Evolutionary conservation across 2,329 filamentous ascomycete genomes (phyloP).

Genomic region (Alternaria sp.): DNA sequence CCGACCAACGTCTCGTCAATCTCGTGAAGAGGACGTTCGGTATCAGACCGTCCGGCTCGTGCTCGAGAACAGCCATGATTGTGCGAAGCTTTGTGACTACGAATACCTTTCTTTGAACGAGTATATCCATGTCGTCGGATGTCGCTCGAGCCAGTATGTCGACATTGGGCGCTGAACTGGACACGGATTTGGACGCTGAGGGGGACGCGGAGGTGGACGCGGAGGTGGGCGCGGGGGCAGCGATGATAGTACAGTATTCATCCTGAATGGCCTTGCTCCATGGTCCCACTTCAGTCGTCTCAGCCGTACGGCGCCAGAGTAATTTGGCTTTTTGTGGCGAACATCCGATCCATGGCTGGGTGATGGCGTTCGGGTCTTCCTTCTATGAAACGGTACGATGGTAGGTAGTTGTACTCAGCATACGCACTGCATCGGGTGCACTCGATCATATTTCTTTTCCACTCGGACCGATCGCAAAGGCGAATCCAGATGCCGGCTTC

Average conservation of each 20-base stretch:
- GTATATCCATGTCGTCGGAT: neutral
- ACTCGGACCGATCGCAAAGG: neutral
- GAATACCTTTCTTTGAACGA: neutral
- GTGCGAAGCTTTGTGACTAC: neutral
- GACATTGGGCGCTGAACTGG: neutral
- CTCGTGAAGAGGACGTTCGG: neutral
- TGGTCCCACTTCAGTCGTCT: neutral
- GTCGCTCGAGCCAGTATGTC: neutral
- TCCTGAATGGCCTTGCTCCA: neutral
- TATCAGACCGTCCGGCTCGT: neutral
- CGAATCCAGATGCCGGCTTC: neutral
- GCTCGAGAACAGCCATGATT: neutral
- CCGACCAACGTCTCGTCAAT: neutral
- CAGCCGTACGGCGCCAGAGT: neutral
- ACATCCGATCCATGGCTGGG: neutral
- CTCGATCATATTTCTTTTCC: neutral
- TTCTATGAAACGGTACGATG: neutral
- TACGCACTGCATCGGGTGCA: neutral
- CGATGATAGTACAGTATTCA: neutral
- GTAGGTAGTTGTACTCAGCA: neutral
- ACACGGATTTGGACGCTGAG: neutral
- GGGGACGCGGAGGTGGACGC: neutral
- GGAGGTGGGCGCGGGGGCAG: neutral
- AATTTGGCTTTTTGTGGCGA: neutral
- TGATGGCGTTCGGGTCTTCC: neutral